Base-by-base conservation (phyloP, 108 stramenopile genomes). In the Fragilariopsis cylindrus region DNA sequence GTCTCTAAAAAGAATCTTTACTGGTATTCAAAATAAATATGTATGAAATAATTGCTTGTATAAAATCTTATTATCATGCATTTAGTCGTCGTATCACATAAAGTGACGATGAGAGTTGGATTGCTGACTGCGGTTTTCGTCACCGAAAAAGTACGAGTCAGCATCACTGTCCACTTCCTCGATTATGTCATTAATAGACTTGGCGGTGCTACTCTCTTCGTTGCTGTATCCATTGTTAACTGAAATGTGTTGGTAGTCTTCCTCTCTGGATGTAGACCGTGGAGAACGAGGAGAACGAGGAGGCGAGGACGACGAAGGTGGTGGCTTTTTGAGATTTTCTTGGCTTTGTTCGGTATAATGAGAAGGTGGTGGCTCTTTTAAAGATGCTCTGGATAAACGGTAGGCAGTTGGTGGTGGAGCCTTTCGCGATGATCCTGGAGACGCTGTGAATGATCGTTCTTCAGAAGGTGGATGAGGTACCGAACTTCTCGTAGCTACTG, bases 121-220 rank as follows among this genome's bases (percentile, higher is more conserved):
- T 44, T 63, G 43, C 43, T 63, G 62, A n/a, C 62, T 63, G 40
- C 43, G n/a, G 40, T 44, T 43, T 8, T 12, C 43, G 12, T 63
- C 62, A 4, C 46, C 62, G 45, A 63, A 63, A 44, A 45, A 44
- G 6, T 45, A n/a, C 5, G 39, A 8, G 7, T 43, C 43, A 41
- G 39, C 42, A 45, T 41, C 62, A 7, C 46, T 11, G 43, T 60
- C 58, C 11, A 43, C 43, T 43, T 63, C 62, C 62, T 45, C 16
- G 3, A 63, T 63, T 5, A 63, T 63, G 8, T 63, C 62, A 41
- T n/a, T 63, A 44, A 63, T 43, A 3, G 62, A 63, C 46, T 63
- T 63, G 5, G 7, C 42, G 4, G 11, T 63, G 43, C 62, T 44
- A 13, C n/a, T 15, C 15, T 44, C 62, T 9, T 45, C 62, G 6